Evolutionary conservation across 768 basidiomycete species (phyloP), one percentile per base, ranked within the genome.

Genomic region (Leccinellum rugosiceps): DNA sequence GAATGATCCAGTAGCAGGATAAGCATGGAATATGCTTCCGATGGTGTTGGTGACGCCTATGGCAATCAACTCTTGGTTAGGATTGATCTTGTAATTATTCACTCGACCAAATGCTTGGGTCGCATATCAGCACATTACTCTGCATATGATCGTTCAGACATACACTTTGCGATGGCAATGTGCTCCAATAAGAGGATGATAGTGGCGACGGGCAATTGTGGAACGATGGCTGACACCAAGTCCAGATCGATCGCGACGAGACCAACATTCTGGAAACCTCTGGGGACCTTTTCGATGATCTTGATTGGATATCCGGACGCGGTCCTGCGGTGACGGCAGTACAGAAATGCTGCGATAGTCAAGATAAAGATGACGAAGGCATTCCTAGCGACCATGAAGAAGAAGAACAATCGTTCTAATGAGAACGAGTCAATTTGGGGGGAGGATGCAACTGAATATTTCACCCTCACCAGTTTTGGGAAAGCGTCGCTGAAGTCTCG

Each of bases 1-100:
- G 82, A 99, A 99, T 1, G 95, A 98, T 2, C 97, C 97, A 13
- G 97, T 99, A 0, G 96, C 92, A 9, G 97, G 95, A 72, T 97
- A 98, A 0, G 94, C 96, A 52, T 75, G 82, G 72, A 99, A 98
- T 63, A 90, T 77, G 15, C 92, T 88, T 3, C 96, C 96, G 60
- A 97, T 68, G 1, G 91, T 91, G 72, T 96, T 96, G 17, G 94
- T 90, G 19, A 98, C 92, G n/a, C 96, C 96, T 63, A 99, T 98
- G 43, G 96, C 94, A 64, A 98, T 90, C 50, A 98, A 80, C 71
- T 97, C 95, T 72, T 97, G 94, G 74, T 93, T 92, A 2, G 94
- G 92, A 58, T 92, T 83, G 63, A 92, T 92, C 71, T 91, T 96
- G 79, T 99, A 99, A 21, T 87, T 86, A 69, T 98, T 98, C 62